Evolutionary conservation across 1,139 yeast genomes (phyloP).

Genomic region (Debaryomyces sp.): DNA sequence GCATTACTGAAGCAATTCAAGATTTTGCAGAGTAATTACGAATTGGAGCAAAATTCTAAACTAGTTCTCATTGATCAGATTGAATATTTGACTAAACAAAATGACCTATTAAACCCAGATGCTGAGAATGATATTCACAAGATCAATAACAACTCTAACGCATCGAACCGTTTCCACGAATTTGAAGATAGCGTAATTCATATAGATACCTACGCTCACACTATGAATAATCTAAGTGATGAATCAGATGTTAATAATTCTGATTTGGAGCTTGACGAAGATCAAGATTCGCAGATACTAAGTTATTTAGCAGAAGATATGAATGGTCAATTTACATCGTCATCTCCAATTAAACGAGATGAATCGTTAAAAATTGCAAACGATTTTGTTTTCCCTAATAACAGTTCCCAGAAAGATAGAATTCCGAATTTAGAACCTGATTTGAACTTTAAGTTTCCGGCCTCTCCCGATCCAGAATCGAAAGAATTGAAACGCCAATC

Average conservation of each 20-base stretch:
- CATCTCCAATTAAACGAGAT: slow-evolving; percentile 31
- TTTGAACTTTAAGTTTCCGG: slow-evolving; percentile 27
- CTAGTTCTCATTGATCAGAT: slow-evolving; percentile 57
- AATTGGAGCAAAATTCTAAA: slow-evolving; percentile 53
- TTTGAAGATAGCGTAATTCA: slow-evolving; percentile 19
- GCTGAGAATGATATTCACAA: background rate
- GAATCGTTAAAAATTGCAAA: slow-evolving; percentile 25
- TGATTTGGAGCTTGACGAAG: slow-evolving; percentile 20
- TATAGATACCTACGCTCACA: slow-evolving; percentile 20
- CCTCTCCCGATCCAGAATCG: slow-evolving; percentile 38
- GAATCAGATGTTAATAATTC: slow-evolving; percentile 18
- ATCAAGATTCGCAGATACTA: slow-evolving; percentile 22
- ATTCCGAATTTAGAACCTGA: background rate
- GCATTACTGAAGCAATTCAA: slow-evolving; percentile 39
- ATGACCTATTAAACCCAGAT: slow-evolving; percentile 25
- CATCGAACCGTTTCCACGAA: background rate
- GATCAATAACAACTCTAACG: background rate
- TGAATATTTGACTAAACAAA: slow-evolving; percentile 49
- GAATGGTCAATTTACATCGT: slow-evolving; percentile 16
- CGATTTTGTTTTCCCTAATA: slow-evolving; percentile 31
- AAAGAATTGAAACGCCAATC: slow-evolving; percentile 35
- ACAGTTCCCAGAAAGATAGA: background rate
- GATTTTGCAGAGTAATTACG: slow-evolving; percentile 44
- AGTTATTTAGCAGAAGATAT: slow-evolving; percentile 25
- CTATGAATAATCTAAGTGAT: slow-evolving; percentile 28